phyloP scores from a whole-genome alignment of 2,329 filamentous ascomycete species.

The Fusarium fracticaudum region DNA sequence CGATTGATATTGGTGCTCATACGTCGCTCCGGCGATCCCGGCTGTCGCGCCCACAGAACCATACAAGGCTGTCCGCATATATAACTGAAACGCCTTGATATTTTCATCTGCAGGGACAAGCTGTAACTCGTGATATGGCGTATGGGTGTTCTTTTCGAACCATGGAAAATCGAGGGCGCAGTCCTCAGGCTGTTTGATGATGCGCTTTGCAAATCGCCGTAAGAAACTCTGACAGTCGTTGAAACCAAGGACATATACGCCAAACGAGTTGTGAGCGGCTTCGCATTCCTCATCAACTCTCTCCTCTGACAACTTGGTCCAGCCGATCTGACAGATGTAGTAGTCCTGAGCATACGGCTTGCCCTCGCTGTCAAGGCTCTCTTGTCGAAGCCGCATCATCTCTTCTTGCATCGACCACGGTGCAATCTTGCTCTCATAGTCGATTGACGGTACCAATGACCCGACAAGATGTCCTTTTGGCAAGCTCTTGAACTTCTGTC shows the following conservation, averaged over 20 bases:
- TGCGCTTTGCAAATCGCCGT: background rate
- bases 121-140: background rate
- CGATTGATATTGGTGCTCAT: background rate
- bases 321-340: background rate
- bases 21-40: accelerated
- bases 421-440: background rate
- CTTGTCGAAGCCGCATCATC: background rate
- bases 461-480: background rate
- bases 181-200: background rate
- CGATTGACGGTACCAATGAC: accelerated
- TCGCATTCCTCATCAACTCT: background rate
- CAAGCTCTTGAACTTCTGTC: background rate
- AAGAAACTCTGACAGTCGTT: background rate
- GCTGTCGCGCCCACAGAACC: background rate
- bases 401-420: background rate
- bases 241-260: background rate
- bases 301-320: accelerated
- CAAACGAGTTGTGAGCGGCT: accelerated
- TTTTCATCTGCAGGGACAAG: background rate
- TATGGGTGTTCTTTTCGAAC: accelerated
- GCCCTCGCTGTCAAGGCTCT: background rate
- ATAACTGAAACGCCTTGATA: background rate
- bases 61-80: background rate
- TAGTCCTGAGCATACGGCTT: background rate
- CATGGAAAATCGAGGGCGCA: accelerated